A percentile compares a stretch with the other conserved stretches of the same genome.
Conservation (phyloP, 75 land plant species). For the Picea glauca region DNA sequence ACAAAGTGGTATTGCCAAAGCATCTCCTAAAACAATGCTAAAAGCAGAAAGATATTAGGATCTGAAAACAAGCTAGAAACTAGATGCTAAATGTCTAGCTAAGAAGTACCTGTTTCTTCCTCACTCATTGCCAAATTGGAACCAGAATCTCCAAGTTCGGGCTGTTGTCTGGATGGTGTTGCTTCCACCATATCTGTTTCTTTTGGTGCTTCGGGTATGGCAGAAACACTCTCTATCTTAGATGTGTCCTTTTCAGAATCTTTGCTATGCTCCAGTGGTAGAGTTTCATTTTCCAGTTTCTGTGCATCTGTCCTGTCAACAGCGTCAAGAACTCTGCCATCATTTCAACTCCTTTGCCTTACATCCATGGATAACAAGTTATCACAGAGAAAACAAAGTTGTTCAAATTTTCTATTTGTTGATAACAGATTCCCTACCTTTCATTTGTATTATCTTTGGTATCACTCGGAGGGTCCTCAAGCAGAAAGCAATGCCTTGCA, state of each 20-base stretch:
- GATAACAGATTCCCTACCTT: slow-evolving; percentile 2
- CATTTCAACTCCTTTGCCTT: slow-evolving; percentile 12
- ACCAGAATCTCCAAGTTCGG: neutral
- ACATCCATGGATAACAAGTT: slow-evolving; percentile 7
- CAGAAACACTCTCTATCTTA: neutral
- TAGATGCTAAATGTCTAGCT: too few relatives aligned
- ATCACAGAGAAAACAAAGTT: neutral
- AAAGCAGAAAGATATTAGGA: too few relatives aligned
- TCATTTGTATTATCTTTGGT: slow-evolving; percentile 13
- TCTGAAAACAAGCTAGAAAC: too few relatives aligned
- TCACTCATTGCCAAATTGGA: neutral
- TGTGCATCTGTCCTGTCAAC: slow-evolving; percentile 9
- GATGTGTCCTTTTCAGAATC: neutral
- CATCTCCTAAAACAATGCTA: too few relatives aligned
- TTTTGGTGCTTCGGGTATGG: neutral
- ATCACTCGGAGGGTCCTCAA: slow-evolving; percentile 61
- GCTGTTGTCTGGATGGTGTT: neutral
- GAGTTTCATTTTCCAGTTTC: neutral
- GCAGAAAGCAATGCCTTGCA: slow-evolving; percentile 53
- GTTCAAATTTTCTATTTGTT: neutral
- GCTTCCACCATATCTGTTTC: slow-evolving; percentile 8
- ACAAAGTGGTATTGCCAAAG: too few relatives aligned
- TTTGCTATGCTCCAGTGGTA: slow-evolving; percentile 7
- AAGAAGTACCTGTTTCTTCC: slow-evolving; percentile 3
- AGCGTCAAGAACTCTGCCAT: slow-evolving; percentile 12